Base-by-base conservation (phyloP, 2,329 filamentous ascomycete species). In the Xylariaceae sp. region DNA sequence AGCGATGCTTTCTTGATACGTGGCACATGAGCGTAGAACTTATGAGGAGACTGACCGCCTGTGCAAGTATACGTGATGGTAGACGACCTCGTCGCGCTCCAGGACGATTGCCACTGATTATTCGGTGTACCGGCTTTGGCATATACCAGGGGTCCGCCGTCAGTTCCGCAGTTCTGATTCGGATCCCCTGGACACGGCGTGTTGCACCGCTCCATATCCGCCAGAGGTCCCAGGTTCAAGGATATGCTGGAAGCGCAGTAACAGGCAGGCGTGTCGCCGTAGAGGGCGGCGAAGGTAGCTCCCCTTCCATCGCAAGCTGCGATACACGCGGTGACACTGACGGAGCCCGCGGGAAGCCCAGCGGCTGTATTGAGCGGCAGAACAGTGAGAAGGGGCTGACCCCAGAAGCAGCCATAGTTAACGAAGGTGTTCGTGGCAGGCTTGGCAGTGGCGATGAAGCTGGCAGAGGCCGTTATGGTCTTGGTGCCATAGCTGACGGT, bases 331-430 rank as follows among this genome's bases (percentile, higher is more conserved):
- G 43, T 41, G 9, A 50, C 39, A 9, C 13, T 44, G 12, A 46
- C n/a, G 9, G 13, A 9, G 23, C 23, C 16, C 0, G 24, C 12
- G 3, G 11, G 17, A 8, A 33, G 19, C 31, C 26, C 33, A 9
- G 5, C 11, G 9, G 31, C 18, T 9, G n/a, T 11, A n/a, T 30
- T 5, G 4, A 26, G 4, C 16, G 44, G 42, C 7, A 48, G 11
- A 16, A 24, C 21, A 6, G 26, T 21, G 4, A 7, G 9, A 6
- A 44, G 16, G 9, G 5, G 19, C 12, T 34, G 43, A 19, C 30
- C 19, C 13, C 31, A 29, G 30, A 40, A 51, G 37, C 50, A 52
- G n/a, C 43, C 50, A 9, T 42, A 50, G 29, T 45, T 40, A 9
- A 40, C 24, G 14, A 24, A 52, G 4, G 31, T 30, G 14, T 23